Base-by-base conservation (phyloP, 208 protist genomes). In the Ichthyophonus hoferi region DNA sequence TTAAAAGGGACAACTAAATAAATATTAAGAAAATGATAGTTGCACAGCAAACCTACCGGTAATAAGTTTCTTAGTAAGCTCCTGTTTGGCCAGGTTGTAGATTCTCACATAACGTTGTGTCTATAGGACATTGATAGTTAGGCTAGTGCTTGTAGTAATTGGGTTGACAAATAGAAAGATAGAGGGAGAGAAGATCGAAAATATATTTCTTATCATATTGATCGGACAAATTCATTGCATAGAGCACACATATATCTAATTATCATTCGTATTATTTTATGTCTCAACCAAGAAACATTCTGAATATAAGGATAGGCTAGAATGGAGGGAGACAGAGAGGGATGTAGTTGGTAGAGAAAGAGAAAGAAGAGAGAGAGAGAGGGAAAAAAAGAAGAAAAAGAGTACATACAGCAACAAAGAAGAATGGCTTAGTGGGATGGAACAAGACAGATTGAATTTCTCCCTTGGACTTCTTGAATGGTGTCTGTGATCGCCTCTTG, bases 351-450 rank as follows among this genome's bases (percentile, higher is more conserved):
- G n/a, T n/a, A n/a, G n/a, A n/a, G n/a, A n/a, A n/a, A n/a, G n/a
- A n/a, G 24, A 89, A 37, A 90, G 2, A 85, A 83, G 34, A 78
- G 77, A n/a, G 40, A 79, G 85, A 85, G 35, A 12, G 40, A 85
- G 14, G 76, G 39, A 86, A 24, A 90, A 42, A 1, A 88, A 90
- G 1, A 87, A 35, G 79, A 83, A 58, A 58, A 42, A 38, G 90
- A 79, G 24, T 2, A 41, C 83, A 24, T 50, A 87, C 83, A 41
- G 90, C 88, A 1, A 99, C 95, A 92, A 99, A 98, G 92, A 99
- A 98, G 91, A 98, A 90, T n/a, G 98, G 98, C 94, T 98, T 97
- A 33, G 94, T 96, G 38, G 98, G 98, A 92, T 99, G 98, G 93
- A 99, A 99, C 43, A 91, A 43, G 0, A 95, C 94, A 43, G 37